These are phyloP conservation scores for Dunaliella primolecta DNA, from an alignment of 139 green algal species.

Conservation along the genomic window DNA sequence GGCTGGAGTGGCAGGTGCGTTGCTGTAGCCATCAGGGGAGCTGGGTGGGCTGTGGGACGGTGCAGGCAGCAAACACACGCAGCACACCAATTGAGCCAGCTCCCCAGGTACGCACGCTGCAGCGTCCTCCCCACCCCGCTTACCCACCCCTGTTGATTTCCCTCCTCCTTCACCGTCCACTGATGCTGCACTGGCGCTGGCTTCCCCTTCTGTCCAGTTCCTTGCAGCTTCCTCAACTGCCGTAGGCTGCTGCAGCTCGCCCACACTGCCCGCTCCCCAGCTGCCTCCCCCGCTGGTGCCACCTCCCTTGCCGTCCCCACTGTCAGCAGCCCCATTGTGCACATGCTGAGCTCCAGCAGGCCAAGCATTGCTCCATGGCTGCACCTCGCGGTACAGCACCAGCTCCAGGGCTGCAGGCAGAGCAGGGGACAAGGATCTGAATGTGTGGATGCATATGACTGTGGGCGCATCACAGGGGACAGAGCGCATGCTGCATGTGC, in stretches of 20 bases:
- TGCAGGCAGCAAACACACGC: not conserved
- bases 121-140: not conserved
- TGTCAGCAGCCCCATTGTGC: too few species aligned
- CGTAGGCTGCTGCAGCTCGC: not conserved
- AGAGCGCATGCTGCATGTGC: not conserved
- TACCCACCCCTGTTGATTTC: too few species aligned
- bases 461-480: too few species aligned
- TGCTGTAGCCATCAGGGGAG: not conserved
- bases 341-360: too few species aligned
- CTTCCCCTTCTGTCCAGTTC: not conserved
- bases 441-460: too few species aligned
- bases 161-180: too few species aligned
- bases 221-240: not conserved
- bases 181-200: too few species aligned
- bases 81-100: not conserved
- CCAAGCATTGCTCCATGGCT: not conserved
- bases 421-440: not conserved
- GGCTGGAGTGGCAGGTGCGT: too few species aligned
- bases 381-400: not conserved
- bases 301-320: not conserved
- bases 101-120: not conserved
- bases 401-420: not conserved
- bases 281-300: not conserved
- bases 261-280: not conserved
- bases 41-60: not conserved